Base-by-base conservation (phyloP, 345 rosid species). In the Anastatica hierochuntica region DNA sequence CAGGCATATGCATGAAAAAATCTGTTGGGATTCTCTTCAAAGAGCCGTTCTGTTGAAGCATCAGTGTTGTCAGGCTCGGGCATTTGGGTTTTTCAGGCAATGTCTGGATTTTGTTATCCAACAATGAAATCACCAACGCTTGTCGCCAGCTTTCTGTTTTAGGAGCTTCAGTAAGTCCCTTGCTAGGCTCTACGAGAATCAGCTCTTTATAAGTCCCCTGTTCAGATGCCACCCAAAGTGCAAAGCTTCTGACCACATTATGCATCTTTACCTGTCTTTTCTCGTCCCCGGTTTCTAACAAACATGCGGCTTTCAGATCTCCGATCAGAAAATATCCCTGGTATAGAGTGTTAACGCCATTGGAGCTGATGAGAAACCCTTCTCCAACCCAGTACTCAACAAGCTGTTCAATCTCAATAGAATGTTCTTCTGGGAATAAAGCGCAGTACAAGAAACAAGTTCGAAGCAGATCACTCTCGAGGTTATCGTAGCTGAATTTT, bases 401-500 rank as follows among this genome's bases (percentile, higher is more conserved):
- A 10, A 70, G 72, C 18, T 70, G 70, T 42, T 67, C 71, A 19
- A 72, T 75, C 35, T 64, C 63, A 9, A 77, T 63, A 26, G 68
- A 52, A 40, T 59, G 61, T 18, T 64, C 76, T 39, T 72, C 79
- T 4, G 82, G 77, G 48, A 70, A 76, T 30, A 76, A 42, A 39
- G 72, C 54, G 43, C 76, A 76, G 60, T 76, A 76, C 60, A 77
- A 54, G 68, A 77, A 73, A 63, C 78, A 77, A 38, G 70, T 34
- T 43, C 69, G 68, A 12, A 73, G 35, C 31, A 63, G 62, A 65
- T 77, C 64, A 33, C 44, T 63, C 42, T 67, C 73, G 14, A 73
- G 66, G 35, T 64, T 70, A 23, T 76, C 81, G 50, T 73, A 77
- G 71, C 78, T 76, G 52, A 64, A 34, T 46, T 70, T 67, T 1